Evolutionary conservation across 2,329 filamentous ascomycete species (phyloP), one percentile per base, ranked within the genome.

Genomic region (Colletotrichum cereale): DNA sequence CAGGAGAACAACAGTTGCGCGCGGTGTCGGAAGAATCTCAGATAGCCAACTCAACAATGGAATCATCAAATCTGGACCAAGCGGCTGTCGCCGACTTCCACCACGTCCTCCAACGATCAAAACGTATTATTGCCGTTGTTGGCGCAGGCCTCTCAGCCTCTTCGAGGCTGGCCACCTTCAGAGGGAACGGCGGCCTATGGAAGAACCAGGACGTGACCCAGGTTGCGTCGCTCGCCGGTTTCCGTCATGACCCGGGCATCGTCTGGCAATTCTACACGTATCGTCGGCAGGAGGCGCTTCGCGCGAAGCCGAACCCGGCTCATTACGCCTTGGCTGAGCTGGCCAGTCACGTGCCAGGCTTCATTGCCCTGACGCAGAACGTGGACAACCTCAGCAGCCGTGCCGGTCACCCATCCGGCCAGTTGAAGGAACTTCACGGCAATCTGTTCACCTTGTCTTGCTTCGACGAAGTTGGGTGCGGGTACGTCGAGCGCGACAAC

Each of bases 201-300:
- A 82, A 89, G 71, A 88, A 86, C 5, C 87, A 91, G 75, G 87
- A 91, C 76, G 88, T 89, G 11, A 87, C 81, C 8, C 82, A 83
- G 29, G 81, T 92, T 8, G 90, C 91, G 3, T 91, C 89, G 0
- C 89, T 89, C 16, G 84, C 87, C 64, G 90, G 90, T 2, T 93
- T 92, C 76, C 78, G 83, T 21, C 78, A 78, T 16, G 84, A 91
- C 73, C 90, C 91, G 1, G 89, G 84, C 4, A 82, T 92, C 5
- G 90, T 92, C n/a, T 93, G 91, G 91, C 90, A 92, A 74, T 92
- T 92, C 78, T 92, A 92, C 82, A 87, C 83, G 76, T 90, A 90
- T 77, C 81, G 90, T 50, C 82, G 90, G 44, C 90, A 91, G 75
- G 91, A 90, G 87, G 88, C 91, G 0, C 81, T 92, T 38, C 82